Percentiles rank a stretch among this genome's conserved stretches.
Evolutionary conservation across 2,329 filamentous ascomycete species (phyloP).

Genomic region (Talaromyces rugulosus): DNA sequence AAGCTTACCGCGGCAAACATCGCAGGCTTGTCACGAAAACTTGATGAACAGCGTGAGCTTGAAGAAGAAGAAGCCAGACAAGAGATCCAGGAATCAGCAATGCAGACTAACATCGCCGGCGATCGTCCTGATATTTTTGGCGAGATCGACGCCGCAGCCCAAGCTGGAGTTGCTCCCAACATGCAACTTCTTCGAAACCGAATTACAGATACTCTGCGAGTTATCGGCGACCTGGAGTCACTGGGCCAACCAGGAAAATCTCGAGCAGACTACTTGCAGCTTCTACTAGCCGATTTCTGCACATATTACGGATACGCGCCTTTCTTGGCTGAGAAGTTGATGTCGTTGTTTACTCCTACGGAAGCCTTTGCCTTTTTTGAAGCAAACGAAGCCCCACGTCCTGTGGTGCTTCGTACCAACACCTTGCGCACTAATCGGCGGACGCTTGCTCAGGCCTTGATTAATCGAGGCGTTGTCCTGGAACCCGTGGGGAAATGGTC

Average conservation of each 20-base stretch:
- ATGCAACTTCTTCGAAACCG: slow-evolving; percentile 81
- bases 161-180: slow-evolving; percentile 72
- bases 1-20: slow-evolving; percentile 94
- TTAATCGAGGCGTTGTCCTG: slow-evolving; percentile 92
- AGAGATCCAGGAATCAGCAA: slow-evolving; percentile 76
- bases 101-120: slow-evolving; percentile 90
- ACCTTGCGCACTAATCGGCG: slow-evolving; percentile 73
- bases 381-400: slow-evolving; percentile 90
- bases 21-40: slow-evolving; percentile 77
- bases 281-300: slow-evolving; percentile 87
- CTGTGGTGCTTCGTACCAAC: slow-evolving; percentile 94
- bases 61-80: slow-evolving; percentile 79
- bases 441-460: slow-evolving; percentile 86
- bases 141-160: slow-evolving; percentile 55
- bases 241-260: slow-evolving; percentile 75
- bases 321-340: slow-evolving; percentile 93
- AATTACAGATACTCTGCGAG: slow-evolving; percentile 88
- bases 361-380: slow-evolving; percentile 99
- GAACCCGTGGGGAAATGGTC: slow-evolving; percentile 98
- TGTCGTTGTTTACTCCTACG: slow-evolving; percentile 82
- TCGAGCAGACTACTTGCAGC: slow-evolving; percentile 79
- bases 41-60: slow-evolving; percentile 72
- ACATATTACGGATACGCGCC: slow-evolving; percentile 95
- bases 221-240: slow-evolving; percentile 82
- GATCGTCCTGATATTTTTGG: slow-evolving; percentile 64